Evolutionary conservation across 768 basidiomycete genomes (phyloP).

Genomic region (Gymnopilus dilepis): DNA sequence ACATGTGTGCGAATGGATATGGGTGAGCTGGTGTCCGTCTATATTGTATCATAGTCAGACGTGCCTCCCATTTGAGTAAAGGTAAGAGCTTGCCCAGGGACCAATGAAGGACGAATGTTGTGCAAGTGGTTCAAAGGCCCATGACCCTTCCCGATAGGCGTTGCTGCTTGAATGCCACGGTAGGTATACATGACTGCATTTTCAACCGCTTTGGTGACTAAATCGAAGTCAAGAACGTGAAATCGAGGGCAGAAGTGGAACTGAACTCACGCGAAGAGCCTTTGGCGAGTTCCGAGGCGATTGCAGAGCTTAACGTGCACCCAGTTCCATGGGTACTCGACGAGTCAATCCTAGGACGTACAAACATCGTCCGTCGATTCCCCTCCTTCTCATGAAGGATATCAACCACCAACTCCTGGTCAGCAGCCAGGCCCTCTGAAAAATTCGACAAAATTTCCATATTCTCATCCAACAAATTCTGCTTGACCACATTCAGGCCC

Average conservation of each 20-base stretch:
- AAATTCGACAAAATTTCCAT: slow-evolving; percentile 62
- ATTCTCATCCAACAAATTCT: slow-evolving; percentile 56
- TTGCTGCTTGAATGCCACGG: slow-evolving; percentile 72
- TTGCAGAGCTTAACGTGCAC: slow-evolving; percentile 87
- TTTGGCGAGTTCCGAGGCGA: slow-evolving; percentile 68
- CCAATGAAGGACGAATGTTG: slow-evolving; percentile 46
- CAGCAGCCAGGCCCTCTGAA: slow-evolving; percentile 22
- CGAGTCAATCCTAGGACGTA: slow-evolving; percentile 66
- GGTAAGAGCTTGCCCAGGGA: slow-evolving; percentile 50
- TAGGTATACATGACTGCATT: slow-evolving; percentile 76
- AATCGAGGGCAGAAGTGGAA: neutral
- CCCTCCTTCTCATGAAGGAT: slow-evolving; percentile 51
- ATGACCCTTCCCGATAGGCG: slow-evolving; percentile 70
- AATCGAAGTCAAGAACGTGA: neutral
- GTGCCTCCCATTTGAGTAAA: neutral
- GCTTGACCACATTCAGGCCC: slow-evolving; percentile 44
- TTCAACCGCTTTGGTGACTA: slow-evolving; percentile 55
- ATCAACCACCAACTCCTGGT: slow-evolving; percentile 59
- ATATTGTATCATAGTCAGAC: neutral
- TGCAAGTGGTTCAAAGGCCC: slow-evolving; percentile 92
- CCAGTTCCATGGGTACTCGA: slow-evolving; percentile 90
- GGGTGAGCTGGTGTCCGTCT: slow-evolving; percentile 67
- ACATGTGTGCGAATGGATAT: slow-evolving; percentile 68
- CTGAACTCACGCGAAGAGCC: slow-evolving; percentile 46
- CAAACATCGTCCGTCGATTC: slow-evolving; percentile 52